Evolutionary conservation across 2,329 filamentous ascomycete species (phyloP).

Genomic region (Intubia oerlemansii): DNA sequence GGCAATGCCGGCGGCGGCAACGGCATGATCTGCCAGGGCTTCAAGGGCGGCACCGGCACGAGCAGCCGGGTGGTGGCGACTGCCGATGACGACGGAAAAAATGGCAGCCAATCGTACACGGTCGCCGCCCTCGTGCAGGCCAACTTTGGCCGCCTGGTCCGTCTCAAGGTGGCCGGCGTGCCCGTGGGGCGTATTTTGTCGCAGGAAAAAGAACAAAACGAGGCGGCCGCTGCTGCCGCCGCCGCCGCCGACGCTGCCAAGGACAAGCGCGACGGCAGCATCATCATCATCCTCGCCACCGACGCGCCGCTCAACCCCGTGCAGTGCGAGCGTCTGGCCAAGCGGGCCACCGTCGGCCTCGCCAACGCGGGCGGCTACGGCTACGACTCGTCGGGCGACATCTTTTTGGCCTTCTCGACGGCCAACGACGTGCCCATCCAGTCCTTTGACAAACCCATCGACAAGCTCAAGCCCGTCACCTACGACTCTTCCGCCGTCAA

Average conservation of each 20-base stretch:
- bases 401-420: constrained; percentile 47
- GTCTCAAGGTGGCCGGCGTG: constrained; percentile 36
- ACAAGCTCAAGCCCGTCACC: constrained; percentile 2
- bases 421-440: constrained; percentile 23
- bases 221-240: constrained; percentile 11
- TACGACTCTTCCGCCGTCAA: constrained; percentile 15
- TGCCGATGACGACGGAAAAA: constrained; percentile 7
- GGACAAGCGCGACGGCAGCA: constrained; percentile 21
- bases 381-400: constrained; percentile 30
- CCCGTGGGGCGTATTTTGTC: constrained; percentile 37
- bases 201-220: constrained; percentile 19
- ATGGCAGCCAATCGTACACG: too few species aligned
- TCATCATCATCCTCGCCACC: constrained; percentile 37
- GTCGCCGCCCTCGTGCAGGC: constrained; percentile 41
- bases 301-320: constrained; percentile 15
- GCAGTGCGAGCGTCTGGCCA: constrained; percentile 15
- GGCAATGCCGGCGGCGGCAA: constrained; percentile 46
- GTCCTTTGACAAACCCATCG: not conserved
- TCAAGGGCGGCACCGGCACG: constrained; percentile 46
- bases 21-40: constrained; percentile 43
- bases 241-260: constrained; percentile 26
- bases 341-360: constrained; percentile 31
- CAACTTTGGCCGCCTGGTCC: constrained; percentile 37
- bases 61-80: constrained; percentile 30
- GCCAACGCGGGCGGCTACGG: constrained; percentile 35